These are phyloP conservation scores for Hortiboletus flavorubellus DNA, from an alignment of 768 basidiomycete species.

Conservation along the genomic window DNA sequence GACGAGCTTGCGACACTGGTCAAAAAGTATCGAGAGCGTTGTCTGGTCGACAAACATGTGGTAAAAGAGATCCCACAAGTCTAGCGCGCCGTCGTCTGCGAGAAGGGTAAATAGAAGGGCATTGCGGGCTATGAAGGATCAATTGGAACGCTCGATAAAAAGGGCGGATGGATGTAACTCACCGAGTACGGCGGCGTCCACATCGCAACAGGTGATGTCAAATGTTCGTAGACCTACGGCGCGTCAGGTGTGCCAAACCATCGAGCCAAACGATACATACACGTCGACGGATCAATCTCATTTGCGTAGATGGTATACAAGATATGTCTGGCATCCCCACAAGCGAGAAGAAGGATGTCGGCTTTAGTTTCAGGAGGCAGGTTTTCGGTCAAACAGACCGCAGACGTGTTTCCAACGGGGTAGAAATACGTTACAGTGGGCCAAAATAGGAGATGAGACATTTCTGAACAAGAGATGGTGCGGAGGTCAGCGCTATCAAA, in stretches of 20 bases:
- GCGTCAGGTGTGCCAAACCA: not conserved
- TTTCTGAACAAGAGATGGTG: not conserved
- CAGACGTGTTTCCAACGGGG: conserved; percentile 56
- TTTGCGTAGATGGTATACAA: conserved; percentile 42
- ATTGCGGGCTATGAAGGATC: conserved; percentile 25
- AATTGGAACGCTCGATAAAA: not conserved
- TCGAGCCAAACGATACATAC: conserved; percentile 1
- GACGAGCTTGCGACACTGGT: conserved; percentile 28
- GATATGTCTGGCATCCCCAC: conserved; percentile 53
- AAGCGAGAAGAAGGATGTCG: conserved; percentile 48
- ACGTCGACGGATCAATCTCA: not conserved
- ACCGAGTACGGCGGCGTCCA: conserved; percentile 28
- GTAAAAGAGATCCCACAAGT: conserved; percentile 29
- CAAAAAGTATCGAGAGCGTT: conserved; percentile 16
- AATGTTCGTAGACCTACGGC: conserved; percentile 11
- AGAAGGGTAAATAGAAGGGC: conserved; percentile 25
- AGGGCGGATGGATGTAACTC: not conserved
- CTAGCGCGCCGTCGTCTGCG: conserved; percentile 13
- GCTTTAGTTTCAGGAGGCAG: conserved; percentile 40
- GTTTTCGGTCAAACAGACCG: conserved; percentile 46
- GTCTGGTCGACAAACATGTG: conserved; percentile 21
- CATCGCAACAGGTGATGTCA: conserved; percentile 31
- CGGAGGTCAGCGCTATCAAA: not conserved
- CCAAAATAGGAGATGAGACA: conserved; percentile 19
- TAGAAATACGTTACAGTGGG: conserved; percentile 43